A percentile compares a stretch with the other conserved stretches of the same genome.
These are phyloP conservation scores for Solanum hybrid DNA, from an alignment of 305 asterid species.

Conservation along the genomic window DNA sequence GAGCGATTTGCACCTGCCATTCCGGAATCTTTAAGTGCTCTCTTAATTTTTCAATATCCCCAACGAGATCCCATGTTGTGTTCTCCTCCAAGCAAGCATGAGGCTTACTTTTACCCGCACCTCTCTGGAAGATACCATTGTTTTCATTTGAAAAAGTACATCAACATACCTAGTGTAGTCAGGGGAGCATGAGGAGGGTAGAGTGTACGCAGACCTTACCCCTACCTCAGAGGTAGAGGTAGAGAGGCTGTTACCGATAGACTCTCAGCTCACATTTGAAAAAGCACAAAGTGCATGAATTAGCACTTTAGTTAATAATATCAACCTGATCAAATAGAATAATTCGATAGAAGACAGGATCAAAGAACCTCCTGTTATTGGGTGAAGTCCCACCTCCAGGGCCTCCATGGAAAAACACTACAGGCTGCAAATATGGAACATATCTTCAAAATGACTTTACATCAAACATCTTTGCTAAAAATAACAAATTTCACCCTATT, in stretches of 20 bases:
- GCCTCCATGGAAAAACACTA: slow-evolving; percentile 92
- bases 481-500: background rate
- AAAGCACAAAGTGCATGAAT: slow-evolving; percentile 10
- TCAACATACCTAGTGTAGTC: background rate
- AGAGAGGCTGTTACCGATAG: background rate
- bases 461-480: background rate
- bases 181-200: background rate
- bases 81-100: slow-evolving; percentile 91
- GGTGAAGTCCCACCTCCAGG: slow-evolving; percentile 98
- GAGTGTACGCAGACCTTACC: background rate
- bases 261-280: background rate
- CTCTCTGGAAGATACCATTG: slow-evolving; percentile 45
- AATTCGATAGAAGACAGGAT: slow-evolving; percentile 71
- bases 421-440: slow-evolving; percentile 50
- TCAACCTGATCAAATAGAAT: slow-evolving; percentile 87
- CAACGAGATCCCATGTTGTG: slow-evolving; percentile 82
- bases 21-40: slow-evolving; percentile 69
- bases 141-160: slow-evolving; percentile 11
- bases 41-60: slow-evolving; percentile 84
- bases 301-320: slow-evolving; percentile 9
- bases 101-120: slow-evolving; percentile 90
- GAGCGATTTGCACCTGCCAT: slow-evolving; percentile 60
- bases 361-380: slow-evolving; percentile 77
- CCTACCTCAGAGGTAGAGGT: background rate
- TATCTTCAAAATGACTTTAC: background rate